phyloP scores from a whole-genome alignment of 768 basidiomycete species.

The Thelephora aurantiotincta region DNA sequence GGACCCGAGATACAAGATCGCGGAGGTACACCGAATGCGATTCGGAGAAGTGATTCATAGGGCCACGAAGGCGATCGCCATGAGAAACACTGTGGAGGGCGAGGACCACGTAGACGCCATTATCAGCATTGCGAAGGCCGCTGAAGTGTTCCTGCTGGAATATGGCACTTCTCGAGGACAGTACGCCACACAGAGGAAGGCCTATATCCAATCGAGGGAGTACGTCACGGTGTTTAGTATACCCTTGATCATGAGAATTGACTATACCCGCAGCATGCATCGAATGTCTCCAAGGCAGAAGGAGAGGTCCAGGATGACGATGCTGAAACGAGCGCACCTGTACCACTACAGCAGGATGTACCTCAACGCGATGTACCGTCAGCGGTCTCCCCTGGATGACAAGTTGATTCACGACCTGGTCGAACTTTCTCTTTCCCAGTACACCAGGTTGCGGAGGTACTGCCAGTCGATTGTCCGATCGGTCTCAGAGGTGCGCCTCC shows the following conservation, averaged over 20 bases:
- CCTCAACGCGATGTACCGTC: conserved; percentile 63
- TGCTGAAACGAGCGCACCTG: conserved; percentile 64
- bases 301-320: conserved; percentile 59
- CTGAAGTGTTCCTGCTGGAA: conserved; percentile 62
- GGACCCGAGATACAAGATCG: conserved; percentile 63
- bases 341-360: conserved; percentile 68
- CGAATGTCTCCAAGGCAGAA: conserved; percentile 61
- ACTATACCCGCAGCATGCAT: conserved; percentile 30
- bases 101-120: conserved; percentile 87
- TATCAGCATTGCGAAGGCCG: conserved; percentile 51
- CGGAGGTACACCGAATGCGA: conserved; percentile 37
- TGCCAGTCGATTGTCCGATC: conserved; percentile 53
- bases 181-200: conserved; percentile 54
- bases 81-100: conserved; percentile 45
- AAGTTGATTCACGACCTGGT: conserved; percentile 49
- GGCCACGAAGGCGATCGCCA: conserved; percentile 37
- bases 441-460: conserved; percentile 69
- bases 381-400: conserved; percentile 64
- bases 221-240: conserved; percentile 17
- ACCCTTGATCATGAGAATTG: not conserved
- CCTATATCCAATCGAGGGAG: conserved; percentile 49
- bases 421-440: conserved; percentile 67
- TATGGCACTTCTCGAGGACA: conserved; percentile 49
- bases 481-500: conserved; percentile 41
- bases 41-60: conserved; percentile 56